A percentile compares a stretch with the other conserved stretches of the same genome.
phyloP scores from a whole-genome alignment of 2,329 filamentous ascomycete genomes.

The Xylariaceae sp. region DNA sequence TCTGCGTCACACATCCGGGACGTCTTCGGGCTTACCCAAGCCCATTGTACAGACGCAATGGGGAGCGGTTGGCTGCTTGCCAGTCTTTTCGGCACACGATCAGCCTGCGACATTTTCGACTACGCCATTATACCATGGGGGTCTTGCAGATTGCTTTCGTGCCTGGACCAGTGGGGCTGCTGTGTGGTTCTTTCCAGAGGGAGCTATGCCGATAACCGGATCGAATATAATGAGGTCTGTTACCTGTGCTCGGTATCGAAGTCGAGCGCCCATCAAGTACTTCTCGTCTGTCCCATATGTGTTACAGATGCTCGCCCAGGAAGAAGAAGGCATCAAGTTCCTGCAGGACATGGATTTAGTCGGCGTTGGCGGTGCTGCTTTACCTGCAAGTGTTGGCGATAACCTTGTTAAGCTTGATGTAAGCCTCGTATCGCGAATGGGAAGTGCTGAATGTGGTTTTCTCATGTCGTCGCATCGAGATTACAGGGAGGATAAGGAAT shows the following conservation, averaged over 20 bases:
- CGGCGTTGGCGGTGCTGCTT: conserved; percentile 58
- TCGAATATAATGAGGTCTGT: conserved; percentile 48
- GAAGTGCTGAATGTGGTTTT: conserved; percentile 64
- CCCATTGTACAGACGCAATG: conserved; percentile 56
- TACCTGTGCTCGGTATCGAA: conserved; percentile 26
- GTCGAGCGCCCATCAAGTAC: conserved; percentile 39
- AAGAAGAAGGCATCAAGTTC: conserved; percentile 34
- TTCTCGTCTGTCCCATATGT: conserved; percentile 61
- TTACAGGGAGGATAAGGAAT: conserved; percentile 50
- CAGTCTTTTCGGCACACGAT: conserved; percentile 34
- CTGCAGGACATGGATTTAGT: conserved; percentile 55
- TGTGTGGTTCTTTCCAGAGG: conserved; percentile 60
- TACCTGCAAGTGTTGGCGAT: conserved; percentile 50
- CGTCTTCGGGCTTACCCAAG: conserved; percentile 59
- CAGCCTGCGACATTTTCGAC: conserved; percentile 55
- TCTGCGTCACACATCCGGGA: conserved; percentile 61
- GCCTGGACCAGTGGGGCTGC: conserved; percentile 56
- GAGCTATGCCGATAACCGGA: conserved; percentile 50
- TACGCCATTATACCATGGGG: conserved; percentile 63
- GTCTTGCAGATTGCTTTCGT: conserved; percentile 57
- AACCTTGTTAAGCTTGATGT: conserved; percentile 45
- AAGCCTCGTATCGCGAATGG: conserved; percentile 58
- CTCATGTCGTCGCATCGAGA: conserved; percentile 58
- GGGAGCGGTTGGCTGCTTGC: conserved; percentile 51
- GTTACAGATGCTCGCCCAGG: conserved; percentile 46